Conservation (phyloP, 768 basidiomycete species). For the Vararia minispora region DNA sequence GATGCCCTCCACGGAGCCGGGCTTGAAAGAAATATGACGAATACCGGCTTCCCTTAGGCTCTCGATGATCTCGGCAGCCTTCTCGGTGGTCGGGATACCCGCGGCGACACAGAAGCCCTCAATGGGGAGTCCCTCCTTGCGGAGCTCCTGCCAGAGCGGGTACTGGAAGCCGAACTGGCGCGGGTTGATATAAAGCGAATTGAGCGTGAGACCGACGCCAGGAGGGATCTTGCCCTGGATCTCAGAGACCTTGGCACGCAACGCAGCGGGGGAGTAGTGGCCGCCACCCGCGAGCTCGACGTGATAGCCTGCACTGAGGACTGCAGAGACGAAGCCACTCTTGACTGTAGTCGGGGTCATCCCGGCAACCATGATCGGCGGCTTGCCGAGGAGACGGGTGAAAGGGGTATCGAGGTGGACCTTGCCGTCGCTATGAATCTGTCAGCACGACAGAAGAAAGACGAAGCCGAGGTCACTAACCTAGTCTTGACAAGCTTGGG, state of each 20-base stretch:
- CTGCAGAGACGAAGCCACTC: slow-evolving; percentile 87
- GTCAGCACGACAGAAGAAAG: slow-evolving; percentile 3
- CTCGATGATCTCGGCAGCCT: slow-evolving; percentile 91
- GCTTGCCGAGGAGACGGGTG: slow-evolving; percentile 91
- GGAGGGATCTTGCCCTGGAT: slow-evolving; percentile 77
- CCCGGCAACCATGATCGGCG: slow-evolving; percentile 98
- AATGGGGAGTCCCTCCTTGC: slow-evolving; percentile 85
- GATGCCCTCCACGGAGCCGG: slow-evolving; percentile 95
- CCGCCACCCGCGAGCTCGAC: slow-evolving; percentile 97
- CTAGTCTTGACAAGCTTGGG: slow-evolving; percentile 84
- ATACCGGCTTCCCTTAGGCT: slow-evolving; percentile 77
- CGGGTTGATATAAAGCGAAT: slow-evolving; percentile 96
- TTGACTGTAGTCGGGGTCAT: slow-evolving; percentile 99
- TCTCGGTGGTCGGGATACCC: slow-evolving; percentile 93
- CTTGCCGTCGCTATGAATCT: slow-evolving; percentile 64
- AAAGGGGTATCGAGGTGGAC: slow-evolving; percentile 93
- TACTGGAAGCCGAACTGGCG: slow-evolving; percentile 96
- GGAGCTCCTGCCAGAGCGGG: slow-evolving; percentile 97
- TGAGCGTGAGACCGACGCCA: slow-evolving; percentile 89
- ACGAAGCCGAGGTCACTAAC: slow-evolving; percentile 41
- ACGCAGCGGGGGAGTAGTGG: slow-evolving; percentile 85
- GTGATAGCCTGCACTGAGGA: slow-evolving; percentile 90
- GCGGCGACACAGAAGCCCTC: slow-evolving; percentile 99
- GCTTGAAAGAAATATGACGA: slow-evolving; percentile 96
- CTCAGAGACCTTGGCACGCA: slow-evolving; percentile 86